phyloP scores from a whole-genome alignment of 106 monocot genomes.

The Phalaenopsis equestris region DNA sequence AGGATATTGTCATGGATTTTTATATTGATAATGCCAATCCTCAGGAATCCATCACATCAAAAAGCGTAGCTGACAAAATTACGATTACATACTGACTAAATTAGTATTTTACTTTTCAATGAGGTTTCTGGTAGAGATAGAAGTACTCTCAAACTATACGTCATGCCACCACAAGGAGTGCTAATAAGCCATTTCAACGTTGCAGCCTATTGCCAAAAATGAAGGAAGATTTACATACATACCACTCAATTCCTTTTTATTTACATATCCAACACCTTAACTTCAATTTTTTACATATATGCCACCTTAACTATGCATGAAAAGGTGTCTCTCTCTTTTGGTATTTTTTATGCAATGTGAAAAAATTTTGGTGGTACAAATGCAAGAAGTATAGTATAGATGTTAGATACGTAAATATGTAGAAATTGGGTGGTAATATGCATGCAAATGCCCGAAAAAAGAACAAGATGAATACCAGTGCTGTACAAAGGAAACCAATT shows the following conservation, averaged over 20 bases:
- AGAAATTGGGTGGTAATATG: too few species aligned
- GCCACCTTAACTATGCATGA: too few species aligned
- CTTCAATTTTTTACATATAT: too few species aligned
- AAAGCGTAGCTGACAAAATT: neutral
- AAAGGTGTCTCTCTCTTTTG: too few species aligned
- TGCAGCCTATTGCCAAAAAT: neutral
- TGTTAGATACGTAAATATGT: too few species aligned
- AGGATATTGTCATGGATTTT: neutral
- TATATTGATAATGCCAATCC: neutral
- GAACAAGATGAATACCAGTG: constrained; percentile 45
- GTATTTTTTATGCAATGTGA: too few species aligned
- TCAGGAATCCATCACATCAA: neutral
- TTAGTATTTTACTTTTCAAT: neutral
- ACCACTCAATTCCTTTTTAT: too few species aligned
- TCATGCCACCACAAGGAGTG: neutral
- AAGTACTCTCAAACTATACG: neutral
- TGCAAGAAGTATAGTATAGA: too few species aligned
- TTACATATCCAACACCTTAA: too few species aligned
- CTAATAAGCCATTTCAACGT: neutral
- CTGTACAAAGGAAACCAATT: constrained; percentile 52
- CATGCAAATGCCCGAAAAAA: neutral
- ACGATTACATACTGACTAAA: neutral
- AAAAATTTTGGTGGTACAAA: too few species aligned
- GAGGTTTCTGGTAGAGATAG: neutral
- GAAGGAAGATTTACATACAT: too few species aligned